A percentile compares a stretch with the other conserved stretches of the same genome.
phyloP scores from a whole-genome alignment of 78 protist species.

The Guillardia theta region DNA sequence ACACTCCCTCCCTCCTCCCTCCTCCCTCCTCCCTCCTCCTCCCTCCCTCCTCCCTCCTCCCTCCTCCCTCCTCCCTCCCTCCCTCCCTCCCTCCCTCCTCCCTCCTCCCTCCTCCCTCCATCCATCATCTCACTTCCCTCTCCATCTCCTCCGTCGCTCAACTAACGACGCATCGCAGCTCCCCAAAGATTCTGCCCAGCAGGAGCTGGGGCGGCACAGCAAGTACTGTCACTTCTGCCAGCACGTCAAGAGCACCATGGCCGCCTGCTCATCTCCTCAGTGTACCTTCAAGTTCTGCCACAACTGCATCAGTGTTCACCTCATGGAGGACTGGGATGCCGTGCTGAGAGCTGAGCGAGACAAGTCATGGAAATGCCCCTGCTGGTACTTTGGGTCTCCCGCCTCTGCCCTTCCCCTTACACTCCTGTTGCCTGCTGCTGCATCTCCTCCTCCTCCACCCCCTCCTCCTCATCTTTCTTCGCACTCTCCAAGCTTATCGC shows the following conservation, averaged over 20 bases:
- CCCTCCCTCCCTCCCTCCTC: too few species aligned
- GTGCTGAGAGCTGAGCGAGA: neutral
- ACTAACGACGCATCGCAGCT: too few species aligned
- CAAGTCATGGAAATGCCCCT: neutral
- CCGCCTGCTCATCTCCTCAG: neutral
- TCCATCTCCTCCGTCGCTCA: too few species aligned
- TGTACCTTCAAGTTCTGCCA: constrained; percentile 3
- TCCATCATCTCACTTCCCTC: too few species aligned
- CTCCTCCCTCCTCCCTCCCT: too few species aligned
- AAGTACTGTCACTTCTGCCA: constrained; percentile 3
- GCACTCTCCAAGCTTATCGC: neutral
- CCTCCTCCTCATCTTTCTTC: neutral
- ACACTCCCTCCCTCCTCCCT: too few species aligned
- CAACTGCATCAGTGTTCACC: neutral
- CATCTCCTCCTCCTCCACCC: neutral
- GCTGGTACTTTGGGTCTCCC: neutral
- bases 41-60: too few species aligned
- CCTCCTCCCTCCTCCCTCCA: too few species aligned
- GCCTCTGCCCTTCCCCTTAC: neutral
- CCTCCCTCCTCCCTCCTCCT: too few species aligned
- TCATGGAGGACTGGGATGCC: neutral
- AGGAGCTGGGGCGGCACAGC: neutral
- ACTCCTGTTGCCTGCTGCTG: neutral
- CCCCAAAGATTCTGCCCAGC: too few species aligned
- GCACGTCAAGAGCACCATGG: neutral